Conservation (phyloP, 257 asterid genomes). For the Cinchona pubescens region DNA sequence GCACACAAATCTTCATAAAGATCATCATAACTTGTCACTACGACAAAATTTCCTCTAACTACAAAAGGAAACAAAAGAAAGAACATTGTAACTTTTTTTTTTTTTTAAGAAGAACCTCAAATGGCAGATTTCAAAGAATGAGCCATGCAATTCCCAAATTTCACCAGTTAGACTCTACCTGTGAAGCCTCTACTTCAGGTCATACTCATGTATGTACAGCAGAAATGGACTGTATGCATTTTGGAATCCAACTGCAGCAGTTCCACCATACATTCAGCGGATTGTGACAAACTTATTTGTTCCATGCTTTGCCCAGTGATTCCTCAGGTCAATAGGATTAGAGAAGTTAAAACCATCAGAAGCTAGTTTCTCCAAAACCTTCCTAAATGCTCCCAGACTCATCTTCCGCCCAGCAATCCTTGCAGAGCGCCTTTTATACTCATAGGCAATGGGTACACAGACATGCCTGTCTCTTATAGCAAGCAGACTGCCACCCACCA, state of each 20-base stretch:
- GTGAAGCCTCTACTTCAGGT: slow-evolving; percentile 43
- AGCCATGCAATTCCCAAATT: slow-evolving; percentile 28
- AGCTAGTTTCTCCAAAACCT: slow-evolving; percentile 76
- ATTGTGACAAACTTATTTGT: slow-evolving; percentile 89
- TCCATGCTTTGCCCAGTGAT: slow-evolving; percentile 92
- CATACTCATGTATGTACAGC: slow-evolving; percentile 56
- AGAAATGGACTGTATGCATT: slow-evolving; percentile 37
- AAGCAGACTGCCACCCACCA: slow-evolving; percentile 97
- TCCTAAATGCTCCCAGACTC: slow-evolving; percentile 90
- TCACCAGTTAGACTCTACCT: slow-evolving; percentile 47
- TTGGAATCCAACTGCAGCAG: slow-evolving; percentile 26
- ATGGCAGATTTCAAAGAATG: slow-evolving; percentile 22
- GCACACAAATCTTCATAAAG: slow-evolving; percentile 4
- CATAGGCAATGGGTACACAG: slow-evolving; percentile 75
- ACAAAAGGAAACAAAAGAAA: slow-evolving; percentile 32
- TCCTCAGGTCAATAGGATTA: slow-evolving; percentile 69
- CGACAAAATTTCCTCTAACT: slow-evolving; percentile 30
- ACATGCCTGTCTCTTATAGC: slow-evolving; percentile 73
- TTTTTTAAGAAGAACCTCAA: slow-evolving; percentile 25
- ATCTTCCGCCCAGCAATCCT: slow-evolving; percentile 90
- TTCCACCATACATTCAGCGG: slow-evolving; percentile 39
- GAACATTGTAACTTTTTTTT: no score
- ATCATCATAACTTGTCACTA: not conserved
- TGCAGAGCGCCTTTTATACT: slow-evolving; percentile 74
- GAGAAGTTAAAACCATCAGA: slow-evolving; percentile 69